Evolutionary conservation across 371 early-diverging fungal species (phyloP), one percentile per base, ranked within the genome.

Genomic region (Rhizopus sp.): DNA sequence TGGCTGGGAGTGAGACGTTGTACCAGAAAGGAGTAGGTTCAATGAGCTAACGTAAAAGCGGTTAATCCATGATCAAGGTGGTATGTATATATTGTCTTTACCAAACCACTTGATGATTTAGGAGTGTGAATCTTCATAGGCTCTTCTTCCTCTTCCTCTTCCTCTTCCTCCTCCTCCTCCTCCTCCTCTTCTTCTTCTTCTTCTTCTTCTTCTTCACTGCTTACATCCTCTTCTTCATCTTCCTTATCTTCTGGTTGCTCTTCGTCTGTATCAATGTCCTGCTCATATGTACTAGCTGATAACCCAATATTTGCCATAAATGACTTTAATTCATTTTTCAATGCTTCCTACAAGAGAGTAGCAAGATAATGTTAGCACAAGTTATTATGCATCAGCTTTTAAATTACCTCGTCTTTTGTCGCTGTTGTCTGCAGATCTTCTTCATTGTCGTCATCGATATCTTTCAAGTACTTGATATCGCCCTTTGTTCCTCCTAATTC

Each of bases 1-100:
- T 59, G 2, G 55, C 55, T 9, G 74, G 67, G 5, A 84, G 57
- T 29, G 59, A 50, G 33, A 72, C 64, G 15, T 69, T 66, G 58
- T 82, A 72, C 85, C 85, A 84, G 47, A 75, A 77, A 1, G 85
- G 79, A 4, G 77, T 72, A 13, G 85, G 85, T 46, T 81, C 75
- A 56, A 82, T 50, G 32, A 66, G 53, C 68, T 71, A 38, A 44
- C 29, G 53, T 52, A 47, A 29, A 23, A 41, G 38, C 13, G 35
- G 44, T 35, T 31, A 48, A 15, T 17, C 16, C 5, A 41, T 44
- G 32, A 13, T n/a, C 15, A 1, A 35, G 29, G n/a, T 9, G 30
- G 2, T 23, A 23, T 23, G 23, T 23, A 15, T 29, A 31, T 13
- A 13, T 13, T 41, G 2, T 38, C 55, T 40, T 23, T 56, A 66